Base-by-base conservation (phyloP, 1,139 yeast genomes). In the Zygoascus hellenicus region DNA sequence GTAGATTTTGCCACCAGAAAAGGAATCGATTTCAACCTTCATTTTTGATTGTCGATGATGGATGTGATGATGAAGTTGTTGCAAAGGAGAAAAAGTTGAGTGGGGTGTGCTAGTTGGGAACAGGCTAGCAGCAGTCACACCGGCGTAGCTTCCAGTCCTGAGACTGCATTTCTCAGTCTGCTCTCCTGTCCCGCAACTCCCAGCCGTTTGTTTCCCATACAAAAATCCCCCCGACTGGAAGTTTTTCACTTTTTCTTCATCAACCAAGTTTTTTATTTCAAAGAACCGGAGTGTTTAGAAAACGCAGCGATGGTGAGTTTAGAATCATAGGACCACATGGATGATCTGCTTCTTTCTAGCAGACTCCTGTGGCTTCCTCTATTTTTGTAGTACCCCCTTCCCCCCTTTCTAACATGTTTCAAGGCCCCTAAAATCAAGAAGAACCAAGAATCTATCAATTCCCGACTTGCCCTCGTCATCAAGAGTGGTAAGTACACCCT, bases 21-120 rank as follows among this genome's bases (percentile, higher is more conserved):
- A 92, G 74, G 97, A 86, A 78, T 92, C 97, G 80, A 90, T 80
- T 86, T 92, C 99, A 78, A 94, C 88, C 96, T 92, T 92, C 98
- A 92, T 94, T 77, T 62, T 49, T 54, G 45, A 46, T 48, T 48
- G 47, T 42, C 26, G 26, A 22, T 22, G 26, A 22, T 22, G 26
- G 45, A 47, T 48, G 43, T 45, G 43, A 31, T 48, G 37, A 48
- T 36, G 45, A 44, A 45, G 40, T 35, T 47, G 38, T 38, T 48
- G 39, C 31, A 41, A 33, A 48, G 43, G 40, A 35, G 32, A 42
- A 43, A 34, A 43, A 40, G 35, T 38, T 43, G 48, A 36, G 48
- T 46, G 45, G 41, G 48, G 46, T 32, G 48, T 26, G 39, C 31
- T 22, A 41, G 35, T 10, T 9, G 31, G 17, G 44, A 33, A 17